These are phyloP conservation scores for Fermentozyma sake DNA, from an alignment of 1,139 yeast genomes.

Conservation along the genomic window DNA sequence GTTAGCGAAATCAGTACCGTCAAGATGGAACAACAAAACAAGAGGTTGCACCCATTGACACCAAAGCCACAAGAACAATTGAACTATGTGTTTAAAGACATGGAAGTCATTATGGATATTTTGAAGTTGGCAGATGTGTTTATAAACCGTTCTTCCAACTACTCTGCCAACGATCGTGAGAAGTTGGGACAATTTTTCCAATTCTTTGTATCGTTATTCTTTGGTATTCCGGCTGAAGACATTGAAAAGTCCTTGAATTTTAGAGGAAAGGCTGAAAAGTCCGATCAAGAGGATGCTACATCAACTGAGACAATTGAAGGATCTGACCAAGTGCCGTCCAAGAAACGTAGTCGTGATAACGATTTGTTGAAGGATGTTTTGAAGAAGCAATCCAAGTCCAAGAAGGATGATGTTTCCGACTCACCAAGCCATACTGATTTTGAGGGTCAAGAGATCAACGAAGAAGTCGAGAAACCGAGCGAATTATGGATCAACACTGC, in stretches of 20 bases:
- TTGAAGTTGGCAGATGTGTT: slow-evolving; percentile 65
- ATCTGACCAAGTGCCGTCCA: slow-evolving; percentile 16
- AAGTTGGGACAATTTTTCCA: slow-evolving; percentile 69
- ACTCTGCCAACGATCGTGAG: slow-evolving; percentile 79
- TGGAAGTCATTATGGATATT: slow-evolving; percentile 69
- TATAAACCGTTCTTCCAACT: slow-evolving; percentile 64
- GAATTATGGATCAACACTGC: slow-evolving; percentile 62
- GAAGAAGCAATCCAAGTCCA: slow-evolving; percentile 55
- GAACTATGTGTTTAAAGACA: slow-evolving; percentile 61
- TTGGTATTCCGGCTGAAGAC: slow-evolving; percentile 44
- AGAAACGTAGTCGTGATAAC: slow-evolving; percentile 56
- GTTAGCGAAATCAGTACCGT: slow-evolving; percentile 90
- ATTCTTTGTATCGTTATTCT: slow-evolving; percentile 66
- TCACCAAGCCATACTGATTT: slow-evolving; percentile 32
- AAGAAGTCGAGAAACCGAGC: slow-evolving; percentile 54
- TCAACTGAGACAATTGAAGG: slow-evolving; percentile 5
- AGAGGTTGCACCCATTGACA: slow-evolving; percentile 80
- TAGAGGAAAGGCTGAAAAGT: slow-evolving; percentile 13
- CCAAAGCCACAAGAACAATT: slow-evolving; percentile 85
- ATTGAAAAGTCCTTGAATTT: slow-evolving; percentile 23
- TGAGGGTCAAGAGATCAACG: slow-evolving; percentile 26
- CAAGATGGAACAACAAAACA: slow-evolving; percentile 76
- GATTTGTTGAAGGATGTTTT: slow-evolving; percentile 74
- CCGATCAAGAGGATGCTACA: slow-evolving; percentile 2
- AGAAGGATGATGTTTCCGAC: slow-evolving; percentile 34